Evolutionary conservation across 768 basidiomycete genomes (phyloP).

Genomic region (Russula foetens): DNA sequence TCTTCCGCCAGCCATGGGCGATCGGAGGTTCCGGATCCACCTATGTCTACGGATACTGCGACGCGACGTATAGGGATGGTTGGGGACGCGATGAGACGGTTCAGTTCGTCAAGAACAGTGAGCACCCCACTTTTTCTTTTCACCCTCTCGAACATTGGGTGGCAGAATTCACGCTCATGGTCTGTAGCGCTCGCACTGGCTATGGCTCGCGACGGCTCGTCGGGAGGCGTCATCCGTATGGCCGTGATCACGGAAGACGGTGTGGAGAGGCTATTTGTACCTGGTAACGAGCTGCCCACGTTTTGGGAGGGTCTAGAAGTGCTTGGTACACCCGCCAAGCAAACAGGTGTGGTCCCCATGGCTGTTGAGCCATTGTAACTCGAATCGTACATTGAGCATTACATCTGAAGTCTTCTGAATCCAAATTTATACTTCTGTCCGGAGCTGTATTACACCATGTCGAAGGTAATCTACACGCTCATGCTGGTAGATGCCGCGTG

Average conservation of each 20-base stretch:
- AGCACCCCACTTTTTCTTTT: conserved; percentile 27
- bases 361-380: conserved; percentile 31
- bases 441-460: neutral
- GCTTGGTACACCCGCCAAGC: conserved; percentile 32
- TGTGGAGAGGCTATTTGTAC: conserved; percentile 88
- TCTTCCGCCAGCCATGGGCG: conserved; percentile 98
- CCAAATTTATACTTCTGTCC: neutral
- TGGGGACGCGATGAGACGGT: conserved; percentile 88
- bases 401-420: neutral
- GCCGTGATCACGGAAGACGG: conserved; percentile 90
- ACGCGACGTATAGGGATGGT: conserved; percentile 92
- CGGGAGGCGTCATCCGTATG: conserved; percentile 96
- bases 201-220: conserved; percentile 97
- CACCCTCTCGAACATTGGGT: neutral
- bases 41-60: conserved; percentile 98
- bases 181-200: conserved; percentile 79
- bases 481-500: neutral
- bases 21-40: conserved; percentile 97
- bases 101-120: conserved; percentile 94
- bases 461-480: neutral
- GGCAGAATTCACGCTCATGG: neutral
- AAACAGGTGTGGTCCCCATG: conserved; percentile 34
- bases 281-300: conserved; percentile 79
- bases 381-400: neutral
- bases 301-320: conserved; percentile 88